Evolutionary conservation across 2,329 filamentous ascomycete genomes (phyloP), one percentile per base, ranked within the genome.

Genomic region (Ascosphaera aggregata): DNA sequence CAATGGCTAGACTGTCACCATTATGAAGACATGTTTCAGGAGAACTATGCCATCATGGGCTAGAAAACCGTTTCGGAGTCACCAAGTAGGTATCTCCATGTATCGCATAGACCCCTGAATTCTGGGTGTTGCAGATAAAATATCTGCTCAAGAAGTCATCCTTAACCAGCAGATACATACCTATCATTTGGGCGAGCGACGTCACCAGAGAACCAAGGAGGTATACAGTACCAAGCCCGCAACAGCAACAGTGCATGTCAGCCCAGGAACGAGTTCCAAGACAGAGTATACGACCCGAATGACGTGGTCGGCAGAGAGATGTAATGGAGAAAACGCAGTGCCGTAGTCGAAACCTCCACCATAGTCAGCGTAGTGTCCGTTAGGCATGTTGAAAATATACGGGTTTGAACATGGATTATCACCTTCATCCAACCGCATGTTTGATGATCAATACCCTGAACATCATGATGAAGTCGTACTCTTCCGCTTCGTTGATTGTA

Each of bases 81-180:
- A 75, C 78, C 91, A 59, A 92, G 93, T 17, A 94, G 70, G 68
- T 85, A 85, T 56, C 93, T 81, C n/a, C 84, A 85, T 52, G 94
- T 80, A 53, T 94, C 85, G 53, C 84, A 93, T 11, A 93, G 80
- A 60, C 94, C 85, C 48, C 82, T 75, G 43, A 92, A 75, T 54
- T 94, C 81, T 1, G 85, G 85, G 51, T 94, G 82, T 37, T 82
- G 73, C 42, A 94, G 61, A 54, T 85, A 94, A 51, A 93, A 93
- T 54, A 73, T 84, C 79, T 85, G 50, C 2, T 62, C 54, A 9
- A 61, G 49, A 19, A 36, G n/a, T n/a, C n/a, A n/a, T n/a, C n/a
- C n/a, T n/a, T n/a, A n/a, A n/a, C 44, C 24, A 47, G 48, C 47
- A 53, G 13, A 45, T 43, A 4, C 51, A 42, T 39, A 51, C 49